Percentiles rank a stretch among this genome's conserved stretches.
Evolutionary conservation across 2,329 filamentous ascomycete genomes (phyloP).

Genomic region (Venturia pyrina): DNA sequence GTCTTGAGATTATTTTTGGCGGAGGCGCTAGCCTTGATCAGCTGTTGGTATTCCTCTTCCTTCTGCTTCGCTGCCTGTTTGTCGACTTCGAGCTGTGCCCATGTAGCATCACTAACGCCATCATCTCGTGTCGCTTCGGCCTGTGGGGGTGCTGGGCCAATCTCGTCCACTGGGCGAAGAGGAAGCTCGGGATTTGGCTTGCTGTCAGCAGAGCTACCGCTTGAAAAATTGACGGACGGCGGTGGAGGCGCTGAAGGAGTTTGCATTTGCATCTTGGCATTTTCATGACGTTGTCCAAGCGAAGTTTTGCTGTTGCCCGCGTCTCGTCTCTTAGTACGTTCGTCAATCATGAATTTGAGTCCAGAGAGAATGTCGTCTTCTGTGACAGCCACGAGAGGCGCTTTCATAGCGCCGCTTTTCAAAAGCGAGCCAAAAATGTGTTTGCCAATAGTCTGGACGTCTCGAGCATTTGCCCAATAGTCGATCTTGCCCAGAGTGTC

Average conservation of each 20-base stretch:
- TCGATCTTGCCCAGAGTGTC: constrained; percentile 30
- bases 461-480: constrained; percentile 54
- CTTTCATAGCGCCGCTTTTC: constrained; percentile 18
- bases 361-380: constrained; percentile 19
- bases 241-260: constrained; percentile 1
- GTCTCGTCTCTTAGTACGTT: constrained; percentile 19
- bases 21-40: background rate
- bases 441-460: constrained; percentile 47
- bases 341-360: constrained; percentile 25
- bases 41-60: constrained; percentile 10
- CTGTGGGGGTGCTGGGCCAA: constrained; percentile 1
- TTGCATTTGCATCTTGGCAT: too few relatives aligned
- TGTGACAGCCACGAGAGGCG: constrained; percentile 15
- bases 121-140: constrained; percentile 36
- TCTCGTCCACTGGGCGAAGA: constrained; percentile 3
- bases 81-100: constrained; percentile 50
- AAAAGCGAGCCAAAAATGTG: constrained; percentile 35
- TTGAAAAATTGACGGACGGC: background rate
- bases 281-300: too few relatives aligned
- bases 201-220: too few relatives aligned
- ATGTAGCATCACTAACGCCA: constrained; percentile 49
- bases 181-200: constrained; percentile 5
- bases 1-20: background rate
- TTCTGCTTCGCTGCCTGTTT: constrained; percentile 18
- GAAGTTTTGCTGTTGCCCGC: background rate